phyloP scores from a whole-genome alignment of 2,329 filamentous ascomycete species.

The Diaporthe citriasiana region DNA sequence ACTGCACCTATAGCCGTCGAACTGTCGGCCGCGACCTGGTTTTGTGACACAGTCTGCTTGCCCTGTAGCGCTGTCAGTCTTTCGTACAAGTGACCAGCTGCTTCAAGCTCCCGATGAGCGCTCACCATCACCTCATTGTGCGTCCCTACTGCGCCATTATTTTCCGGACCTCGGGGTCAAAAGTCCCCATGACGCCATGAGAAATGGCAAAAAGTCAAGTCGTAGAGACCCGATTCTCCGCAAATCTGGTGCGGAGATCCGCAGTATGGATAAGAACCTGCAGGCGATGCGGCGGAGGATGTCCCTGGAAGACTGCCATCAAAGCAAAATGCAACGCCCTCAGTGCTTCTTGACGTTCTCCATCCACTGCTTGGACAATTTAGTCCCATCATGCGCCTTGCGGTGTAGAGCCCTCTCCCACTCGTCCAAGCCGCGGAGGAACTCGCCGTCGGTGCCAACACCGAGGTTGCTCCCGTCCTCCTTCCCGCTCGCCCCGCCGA shows the following conservation, averaged over 20 bases:
- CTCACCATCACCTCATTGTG: background rate
- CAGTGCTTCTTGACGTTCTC: conserved; percentile 68
- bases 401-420: conserved; percentile 85
- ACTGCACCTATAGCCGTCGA: background rate
- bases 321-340: background rate
- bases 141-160: background rate
- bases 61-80: background rate
- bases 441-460: conserved; percentile 79
- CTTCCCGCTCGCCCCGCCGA: conserved; percentile 77
- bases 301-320: background rate
- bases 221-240: background rate
- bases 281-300: background rate
- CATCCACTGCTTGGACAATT: conserved; percentile 78
- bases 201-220: too few species aligned
- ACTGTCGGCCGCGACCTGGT: too few species aligned
- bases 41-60: background rate
- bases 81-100: background rate
- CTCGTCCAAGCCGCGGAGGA: conserved; percentile 89
- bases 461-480: conserved; percentile 74
- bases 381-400: conserved; percentile 80
- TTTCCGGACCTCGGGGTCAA: background rate
- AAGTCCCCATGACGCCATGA: background rate
- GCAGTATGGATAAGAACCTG: background rate
- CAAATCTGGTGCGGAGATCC: background rate
- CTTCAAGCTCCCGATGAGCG: background rate